These are phyloP conservation scores for Candida arabinofermentans DNA, from an alignment of 805 yeast genomes.

Conservation along the genomic window DNA sequence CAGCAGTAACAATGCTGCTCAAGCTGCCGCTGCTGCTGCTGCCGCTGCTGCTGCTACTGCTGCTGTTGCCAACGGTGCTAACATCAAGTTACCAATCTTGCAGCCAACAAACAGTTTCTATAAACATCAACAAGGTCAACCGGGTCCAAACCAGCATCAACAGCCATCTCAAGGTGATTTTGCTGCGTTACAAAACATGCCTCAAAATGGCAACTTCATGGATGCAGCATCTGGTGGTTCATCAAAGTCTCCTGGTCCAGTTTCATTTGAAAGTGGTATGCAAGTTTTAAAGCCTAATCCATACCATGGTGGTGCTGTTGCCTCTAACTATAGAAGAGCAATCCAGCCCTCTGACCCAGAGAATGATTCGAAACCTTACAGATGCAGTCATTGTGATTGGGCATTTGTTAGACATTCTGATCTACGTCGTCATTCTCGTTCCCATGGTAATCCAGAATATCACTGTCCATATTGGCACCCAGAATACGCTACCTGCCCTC, in stretches of 20 bases:
- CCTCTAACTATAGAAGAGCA: conserved; percentile 10
- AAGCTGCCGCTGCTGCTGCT: background rate
- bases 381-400: conserved; percentile 56
- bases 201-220: conserved; percentile 3
- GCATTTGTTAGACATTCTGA: conserved; percentile 68
- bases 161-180: conserved; percentile 3
- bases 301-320: conserved; percentile 9
- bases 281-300: conserved; percentile 16
- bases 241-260: conserved; percentile 5
- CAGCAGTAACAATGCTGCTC: conserved; percentile 1
- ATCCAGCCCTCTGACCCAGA: conserved; percentile 17
- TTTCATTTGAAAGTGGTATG: conserved; percentile 6
- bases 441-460: conserved; percentile 62
- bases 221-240: conserved; percentile 8
- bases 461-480: conserved; percentile 71
- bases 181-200: conserved; percentile 1
- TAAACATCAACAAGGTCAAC: conserved; percentile 3
- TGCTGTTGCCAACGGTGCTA: background rate
- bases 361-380: conserved; percentile 30
- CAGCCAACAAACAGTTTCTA: background rate
- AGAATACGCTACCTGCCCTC: conserved; percentile 59
- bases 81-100: background rate
- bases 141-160: conserved; percentile 3
- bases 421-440: conserved; percentile 60
- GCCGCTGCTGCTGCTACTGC: conserved; percentile 1